phyloP scores from a whole-genome alignment of 2,329 filamentous ascomycete species.

The Pseudocercospora eumusae region DNA sequence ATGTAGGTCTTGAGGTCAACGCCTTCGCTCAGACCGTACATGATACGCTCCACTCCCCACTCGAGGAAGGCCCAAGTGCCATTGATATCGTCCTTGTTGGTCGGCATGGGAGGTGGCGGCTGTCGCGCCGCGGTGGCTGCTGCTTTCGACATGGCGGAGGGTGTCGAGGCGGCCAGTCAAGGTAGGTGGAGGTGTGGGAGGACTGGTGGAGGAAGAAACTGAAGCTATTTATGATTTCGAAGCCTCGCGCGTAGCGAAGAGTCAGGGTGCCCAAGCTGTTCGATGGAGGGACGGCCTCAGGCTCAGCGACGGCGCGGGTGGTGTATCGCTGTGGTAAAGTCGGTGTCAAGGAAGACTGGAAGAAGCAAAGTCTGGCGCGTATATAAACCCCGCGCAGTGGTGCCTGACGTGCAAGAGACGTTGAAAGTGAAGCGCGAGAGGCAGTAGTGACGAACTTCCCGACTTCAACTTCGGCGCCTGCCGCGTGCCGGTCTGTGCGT shows the following conservation, averaged over 20 bases:
- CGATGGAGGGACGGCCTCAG: background rate
- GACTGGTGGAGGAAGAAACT: conserved; percentile 3
- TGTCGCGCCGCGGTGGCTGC: conserved; percentile 22
- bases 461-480: background rate
- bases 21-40: conserved; percentile 86
- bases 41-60: conserved; percentile 84
- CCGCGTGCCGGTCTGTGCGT: background rate
- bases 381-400: background rate
- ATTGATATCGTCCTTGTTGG: conserved; percentile 43
- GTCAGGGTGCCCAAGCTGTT: background rate
- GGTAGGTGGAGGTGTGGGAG: conserved; percentile 17
- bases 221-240: conserved; percentile 5
- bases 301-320: background rate
- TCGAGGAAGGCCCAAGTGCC: conserved; percentile 79
- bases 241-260: background rate
- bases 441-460: background rate
- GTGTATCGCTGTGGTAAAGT: background rate
- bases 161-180: conserved; percentile 4
- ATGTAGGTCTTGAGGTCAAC: conserved; percentile 97
- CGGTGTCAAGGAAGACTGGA: background rate
- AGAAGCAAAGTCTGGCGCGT: background rate
- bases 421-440: background rate
- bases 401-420: background rate
- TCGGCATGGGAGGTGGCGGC: conserved; percentile 38
- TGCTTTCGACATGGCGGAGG: conserved; percentile 34